Conservation (phyloP, 768 basidiomycete genomes). For the Kwoniella mangroviensis region DNA sequence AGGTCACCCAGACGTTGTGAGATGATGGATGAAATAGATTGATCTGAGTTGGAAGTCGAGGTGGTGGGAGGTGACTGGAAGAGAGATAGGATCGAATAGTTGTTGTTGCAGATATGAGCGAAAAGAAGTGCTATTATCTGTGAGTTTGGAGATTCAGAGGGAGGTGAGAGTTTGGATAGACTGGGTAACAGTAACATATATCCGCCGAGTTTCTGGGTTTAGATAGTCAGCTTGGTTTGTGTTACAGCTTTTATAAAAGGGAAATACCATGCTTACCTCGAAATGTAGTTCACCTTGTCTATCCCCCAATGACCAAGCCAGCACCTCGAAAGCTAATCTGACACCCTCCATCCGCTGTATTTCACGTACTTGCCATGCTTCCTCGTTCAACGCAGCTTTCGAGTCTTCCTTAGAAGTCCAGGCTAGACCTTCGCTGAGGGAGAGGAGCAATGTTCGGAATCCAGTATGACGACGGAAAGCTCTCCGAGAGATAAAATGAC, state of each 20-base stretch:
- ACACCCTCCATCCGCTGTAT: constrained; percentile 50
- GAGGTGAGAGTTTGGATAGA: constrained; percentile 10
- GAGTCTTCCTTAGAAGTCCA: constrained; percentile 15
- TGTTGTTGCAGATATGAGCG: constrained; percentile 48
- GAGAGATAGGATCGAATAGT: constrained; percentile 45
- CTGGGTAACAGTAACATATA: constrained; percentile 16
- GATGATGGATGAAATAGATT: background rate
- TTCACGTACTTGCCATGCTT: constrained; percentile 43
- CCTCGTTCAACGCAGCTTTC: constrained; percentile 17
- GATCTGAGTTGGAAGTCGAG: background rate
- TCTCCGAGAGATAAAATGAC: constrained; percentile 27
- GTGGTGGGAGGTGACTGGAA: constrained; percentile 21
- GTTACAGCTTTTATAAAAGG: background rate
- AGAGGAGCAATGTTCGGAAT: constrained; percentile 26
- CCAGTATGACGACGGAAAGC: constrained; percentile 46
- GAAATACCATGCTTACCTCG: constrained; percentile 27
- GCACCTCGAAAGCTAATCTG: constrained; percentile 38
- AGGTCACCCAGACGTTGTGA: constrained; percentile 6
- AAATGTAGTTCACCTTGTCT: constrained; percentile 34
- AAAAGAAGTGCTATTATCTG: constrained; percentile 45
- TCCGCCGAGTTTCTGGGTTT: constrained; percentile 22
- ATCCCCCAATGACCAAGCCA: constrained; percentile 40
- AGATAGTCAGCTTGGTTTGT: background rate
- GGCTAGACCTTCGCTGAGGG: constrained; percentile 26
- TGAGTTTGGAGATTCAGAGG: constrained; percentile 20